Conservation (phyloP, 2,329 filamentous ascomycete species). For the Colletotrichum agaves region DNA sequence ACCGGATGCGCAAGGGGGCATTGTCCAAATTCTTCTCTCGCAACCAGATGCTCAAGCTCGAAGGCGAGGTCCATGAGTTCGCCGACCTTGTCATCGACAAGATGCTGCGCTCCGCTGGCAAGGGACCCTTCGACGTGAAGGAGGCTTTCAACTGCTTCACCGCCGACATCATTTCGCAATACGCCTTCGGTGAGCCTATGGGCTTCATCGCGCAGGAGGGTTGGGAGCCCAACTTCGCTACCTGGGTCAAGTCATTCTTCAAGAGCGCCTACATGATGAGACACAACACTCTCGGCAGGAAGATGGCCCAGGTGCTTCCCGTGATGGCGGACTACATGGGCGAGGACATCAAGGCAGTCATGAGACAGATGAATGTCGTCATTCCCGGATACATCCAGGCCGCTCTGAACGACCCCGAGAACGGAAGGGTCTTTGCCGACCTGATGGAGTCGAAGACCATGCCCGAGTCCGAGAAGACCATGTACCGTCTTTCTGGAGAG, state of each 20-base stretch:
- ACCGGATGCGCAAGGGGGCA: conserved; percentile 45
- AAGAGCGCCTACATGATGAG: conserved; percentile 48
- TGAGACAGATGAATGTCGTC: conserved; percentile 42
- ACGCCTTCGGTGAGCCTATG: conserved; percentile 49
- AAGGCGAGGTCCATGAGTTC: conserved; percentile 32
- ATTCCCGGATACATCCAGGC: conserved; percentile 42
- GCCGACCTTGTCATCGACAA: conserved; percentile 31
- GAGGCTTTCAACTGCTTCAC: conserved; percentile 53
- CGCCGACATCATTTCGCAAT: conserved; percentile 51
- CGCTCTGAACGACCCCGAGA: conserved; percentile 40
- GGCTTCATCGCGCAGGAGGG: conserved; percentile 45
- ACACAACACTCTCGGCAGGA: conserved; percentile 44
- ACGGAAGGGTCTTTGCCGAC: conserved; percentile 44
- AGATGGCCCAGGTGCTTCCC: conserved; percentile 41
- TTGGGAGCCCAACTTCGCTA: conserved; percentile 49
- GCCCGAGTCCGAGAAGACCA: conserved; percentile 31
- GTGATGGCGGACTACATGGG: conserved; percentile 41
- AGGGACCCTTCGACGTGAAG: conserved; percentile 46
- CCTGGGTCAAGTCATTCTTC: conserved; percentile 47
- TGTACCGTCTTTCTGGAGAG: conserved; percentile 33
- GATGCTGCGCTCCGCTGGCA: conserved; percentile 39
- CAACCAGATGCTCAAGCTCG: conserved; percentile 35
- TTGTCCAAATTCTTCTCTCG: conserved; percentile 50
- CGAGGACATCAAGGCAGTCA: conserved; percentile 41
- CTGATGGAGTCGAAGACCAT: conserved; percentile 41